Evolutionary conservation across 345 rosid species (phyloP).

Genomic region (Jatropha curcas): DNA sequence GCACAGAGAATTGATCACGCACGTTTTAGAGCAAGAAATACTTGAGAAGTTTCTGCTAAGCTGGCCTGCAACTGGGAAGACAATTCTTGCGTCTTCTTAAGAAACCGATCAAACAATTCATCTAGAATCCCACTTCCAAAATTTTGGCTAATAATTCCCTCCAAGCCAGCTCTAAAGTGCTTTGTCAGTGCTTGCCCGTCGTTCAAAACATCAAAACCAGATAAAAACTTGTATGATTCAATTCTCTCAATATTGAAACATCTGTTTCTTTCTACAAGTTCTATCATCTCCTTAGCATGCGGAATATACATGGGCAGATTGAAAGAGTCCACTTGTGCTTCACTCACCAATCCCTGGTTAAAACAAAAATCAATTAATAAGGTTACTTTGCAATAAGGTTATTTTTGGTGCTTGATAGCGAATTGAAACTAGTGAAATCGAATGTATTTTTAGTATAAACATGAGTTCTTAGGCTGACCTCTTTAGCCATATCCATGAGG

Average conservation of each 20-base stretch:
- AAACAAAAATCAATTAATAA: too few species aligned
- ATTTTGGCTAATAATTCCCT: slow-evolving; percentile 17
- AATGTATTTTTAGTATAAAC: too few species aligned
- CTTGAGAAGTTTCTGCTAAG: too few species aligned
- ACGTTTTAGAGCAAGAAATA: slow-evolving; percentile 9
- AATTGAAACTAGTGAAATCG: too few species aligned
- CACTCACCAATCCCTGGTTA: not conserved
- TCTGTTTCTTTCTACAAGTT: slow-evolving; percentile 5
- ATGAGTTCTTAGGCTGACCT: slow-evolving; percentile 24
- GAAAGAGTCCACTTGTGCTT: slow-evolving; percentile 9
- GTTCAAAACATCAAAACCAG: too few species aligned
- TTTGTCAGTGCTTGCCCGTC: not conserved
- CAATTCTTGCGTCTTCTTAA: slow-evolving; percentile 19
- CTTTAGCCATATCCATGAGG: too few species aligned
- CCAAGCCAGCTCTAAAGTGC: slow-evolving; percentile 13
- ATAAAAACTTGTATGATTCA: not conserved
- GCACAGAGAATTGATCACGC: not conserved
- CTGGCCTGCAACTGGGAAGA: not conserved
- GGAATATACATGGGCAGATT: slow-evolving; percentile 5
- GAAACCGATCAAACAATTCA: slow-evolving; percentile 28
- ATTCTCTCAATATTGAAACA: slow-evolving; percentile 7
- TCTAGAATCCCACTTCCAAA: slow-evolving; percentile 32
- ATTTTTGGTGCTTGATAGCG: too few species aligned
- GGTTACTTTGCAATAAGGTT: too few species aligned
- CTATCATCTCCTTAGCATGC: not conserved